A percentile compares a stretch with the other conserved stretches of the same genome.
Conservation (phyloP, 352 stramenopile genomes). For the Globisporangium radiosum region DNA sequence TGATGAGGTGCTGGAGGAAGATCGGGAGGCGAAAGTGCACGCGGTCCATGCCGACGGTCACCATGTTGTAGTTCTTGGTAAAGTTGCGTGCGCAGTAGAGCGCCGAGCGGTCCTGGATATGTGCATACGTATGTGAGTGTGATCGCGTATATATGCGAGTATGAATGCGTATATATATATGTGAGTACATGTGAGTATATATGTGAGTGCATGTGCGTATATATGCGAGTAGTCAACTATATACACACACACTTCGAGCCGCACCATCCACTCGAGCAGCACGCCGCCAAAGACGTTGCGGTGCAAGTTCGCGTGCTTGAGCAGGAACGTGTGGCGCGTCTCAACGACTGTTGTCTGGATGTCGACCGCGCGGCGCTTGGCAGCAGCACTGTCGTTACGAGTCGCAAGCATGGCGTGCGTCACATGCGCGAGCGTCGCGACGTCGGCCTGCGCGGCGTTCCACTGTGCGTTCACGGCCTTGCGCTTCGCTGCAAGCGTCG, state of each 20-base stretch:
- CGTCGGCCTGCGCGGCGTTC: conserved; percentile 22
- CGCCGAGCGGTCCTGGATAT: conserved; percentile 42
- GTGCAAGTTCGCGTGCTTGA: conserved; percentile 34
- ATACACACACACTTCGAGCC: not conserved
- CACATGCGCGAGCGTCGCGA: conserved; percentile 18
- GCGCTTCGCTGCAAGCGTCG: conserved; percentile 20
- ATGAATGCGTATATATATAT: too few species aligned
- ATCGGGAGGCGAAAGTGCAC: conserved; percentile 70
- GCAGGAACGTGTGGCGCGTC: conserved; percentile 26
- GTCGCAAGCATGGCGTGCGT: conserved; percentile 26
- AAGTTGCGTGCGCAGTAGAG: conserved; percentile 68
- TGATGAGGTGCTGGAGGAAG: conserved; percentile 44
- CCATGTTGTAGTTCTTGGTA: conserved; percentile 69
- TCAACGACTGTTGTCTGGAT: conserved; percentile 33
- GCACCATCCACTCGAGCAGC: conserved; percentile 38
- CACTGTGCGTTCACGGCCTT: conserved; percentile 26
- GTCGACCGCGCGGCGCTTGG: conserved; percentile 10
- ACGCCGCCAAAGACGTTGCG: conserved; percentile 36
- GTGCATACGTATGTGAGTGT: too few species aligned
- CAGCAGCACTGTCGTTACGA: conserved; percentile 5
- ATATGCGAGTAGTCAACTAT: too few species aligned
- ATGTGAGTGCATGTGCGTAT: too few species aligned
- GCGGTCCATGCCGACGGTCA: conserved; percentile 72
- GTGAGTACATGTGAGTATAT: too few species aligned
- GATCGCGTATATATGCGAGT: too few species aligned